Base-by-base conservation (phyloP, 75 land plant species). In the Sequoia sempervirens region DNA sequence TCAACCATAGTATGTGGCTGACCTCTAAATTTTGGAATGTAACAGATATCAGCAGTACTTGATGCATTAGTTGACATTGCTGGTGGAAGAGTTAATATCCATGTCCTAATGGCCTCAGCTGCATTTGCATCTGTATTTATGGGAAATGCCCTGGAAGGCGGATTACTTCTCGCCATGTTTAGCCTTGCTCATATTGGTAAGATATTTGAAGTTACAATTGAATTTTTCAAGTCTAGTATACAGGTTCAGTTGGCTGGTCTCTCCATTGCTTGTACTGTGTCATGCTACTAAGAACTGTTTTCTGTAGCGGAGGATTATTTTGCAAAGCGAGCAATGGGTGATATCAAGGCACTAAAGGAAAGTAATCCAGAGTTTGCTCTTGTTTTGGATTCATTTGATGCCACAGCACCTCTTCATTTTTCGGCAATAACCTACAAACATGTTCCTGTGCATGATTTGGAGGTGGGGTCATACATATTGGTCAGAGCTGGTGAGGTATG, bases 401-500 rank as follows among this genome's bases (percentile, higher is more conserved):
- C 80, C 26, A 79, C n/a, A 32, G 72, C 81, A 32, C 88, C 92
- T 68, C 85, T 81, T 66, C 84, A 87, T 76, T 80, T 93, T 18
- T 90, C 95, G 81, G 81, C 93, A 61, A 81, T 92, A 81, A 41
- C 87, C 9, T 93, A 94, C 91, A 90, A 66, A 80, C 87, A 90
- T 78, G 89, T 92, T 79, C 97, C 94, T 18, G 89, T 98, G 56
- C 88, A 88, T 82, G 91, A 98, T 54, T 84, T 98, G 61, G 87
- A 89, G 84, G 91, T 92, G 13, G 99, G 97, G 9, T 92, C 94
- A 37, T 94, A 88, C 80, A 88, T 98, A 47, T 88, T 98, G 85
- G 98, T 98, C 80, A 91, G 90, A 88, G 95, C 96, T 85, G 99
- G 99, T 87, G 99, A 98, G 99, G 99, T 98, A 80, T 86, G 90